Evolutionary conservation across 257 asterid species (phyloP).

Genomic region (Eucommia ulmoides): DNA sequence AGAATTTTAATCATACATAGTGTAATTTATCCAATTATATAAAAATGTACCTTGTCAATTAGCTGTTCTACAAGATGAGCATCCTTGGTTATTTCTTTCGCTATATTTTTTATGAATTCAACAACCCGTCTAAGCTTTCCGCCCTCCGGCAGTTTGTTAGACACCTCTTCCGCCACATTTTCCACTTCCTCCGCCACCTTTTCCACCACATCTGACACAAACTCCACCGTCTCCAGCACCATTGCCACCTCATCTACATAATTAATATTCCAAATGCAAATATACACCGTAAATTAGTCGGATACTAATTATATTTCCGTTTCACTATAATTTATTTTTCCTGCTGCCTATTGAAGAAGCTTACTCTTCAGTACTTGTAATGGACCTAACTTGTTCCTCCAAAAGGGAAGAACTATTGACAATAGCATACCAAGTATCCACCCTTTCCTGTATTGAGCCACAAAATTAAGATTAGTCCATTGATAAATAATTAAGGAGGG

Average conservation of each 20-base stretch:
- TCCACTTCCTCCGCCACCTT: slow-evolving; percentile 49
- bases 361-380: slow-evolving; percentile 47
- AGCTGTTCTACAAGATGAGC: slow-evolving; percentile 38
- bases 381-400: slow-evolving; percentile 62
- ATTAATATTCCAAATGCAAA: background rate
- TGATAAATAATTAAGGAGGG: too few species aligned
- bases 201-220: slow-evolving; percentile 47
- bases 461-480: too few species aligned
- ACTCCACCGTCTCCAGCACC: slow-evolving; percentile 35
- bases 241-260: slow-evolving; percentile 28
- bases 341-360: background rate
- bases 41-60: slow-evolving; percentile 49
- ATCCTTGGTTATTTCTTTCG: slow-evolving; percentile 39
- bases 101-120: slow-evolving; percentile 27
- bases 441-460: slow-evolving; percentile 43
- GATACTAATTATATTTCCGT: background rate
- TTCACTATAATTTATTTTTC: background rate
- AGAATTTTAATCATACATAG: too few species aligned
- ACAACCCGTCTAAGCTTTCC: slow-evolving; percentile 33
- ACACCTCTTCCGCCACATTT: slow-evolving; percentile 34
- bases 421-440: slow-evolving; percentile 60
- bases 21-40: too few species aligned
- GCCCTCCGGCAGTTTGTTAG: slow-evolving; percentile 33
- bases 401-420: slow-evolving; percentile 42
- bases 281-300: background rate